Evolutionary conservation across 495 filamentous ascomycete species (phyloP), one percentile per base, ranked within the genome.

Genomic region (Aspergillus asperescens): DNA sequence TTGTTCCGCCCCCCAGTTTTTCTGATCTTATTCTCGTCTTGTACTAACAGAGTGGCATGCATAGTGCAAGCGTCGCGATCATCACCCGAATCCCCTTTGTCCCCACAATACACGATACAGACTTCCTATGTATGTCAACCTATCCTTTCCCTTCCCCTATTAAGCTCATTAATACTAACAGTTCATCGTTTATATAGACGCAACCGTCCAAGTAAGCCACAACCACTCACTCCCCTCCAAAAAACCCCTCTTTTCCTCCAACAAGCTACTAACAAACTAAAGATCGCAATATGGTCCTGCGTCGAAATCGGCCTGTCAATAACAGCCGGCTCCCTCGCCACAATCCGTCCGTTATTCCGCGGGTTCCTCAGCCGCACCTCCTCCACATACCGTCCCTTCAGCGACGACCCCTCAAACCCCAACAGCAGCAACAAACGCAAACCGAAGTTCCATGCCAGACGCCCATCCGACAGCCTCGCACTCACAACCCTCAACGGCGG

Each of bases 271-370:
- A 31, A 46, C 42, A 28, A 18, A 46, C 16, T 27, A 23, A 35
- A 49, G 18, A 56, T 64, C 13, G 59, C 54, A 18, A 59, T 68
- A 24, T 66, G 62, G 62, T 57, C 57, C 40, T 54, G 38, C 13
- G 48, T 64, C 29, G 63, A 68, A 44, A 52, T 48, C 20, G 58
- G 56, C 37, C 48, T 66, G 2, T 59, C 55, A n/a, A 63, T 68
- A 47, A 44, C 61, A 8, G 58, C 61, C 12, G 65, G 58, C 20
- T 61, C 58, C 42, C 54, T 68, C 15, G 61, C 63, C 4, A 62
- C 56, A 43, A 46, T 58, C 13, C 60, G 63, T n/a, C 65, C 65
- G 1, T 43, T 68, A 0, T 62, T 75, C 35, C 46, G 46, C n/a
- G 19, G 39, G 22, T 27, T 49, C 19, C 16, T 16, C 46, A 15